These are phyloP conservation scores for Suhomyces kunorum DNA, from an alignment of 1,139 yeast genomes.

Conservation along the genomic window DNA sequence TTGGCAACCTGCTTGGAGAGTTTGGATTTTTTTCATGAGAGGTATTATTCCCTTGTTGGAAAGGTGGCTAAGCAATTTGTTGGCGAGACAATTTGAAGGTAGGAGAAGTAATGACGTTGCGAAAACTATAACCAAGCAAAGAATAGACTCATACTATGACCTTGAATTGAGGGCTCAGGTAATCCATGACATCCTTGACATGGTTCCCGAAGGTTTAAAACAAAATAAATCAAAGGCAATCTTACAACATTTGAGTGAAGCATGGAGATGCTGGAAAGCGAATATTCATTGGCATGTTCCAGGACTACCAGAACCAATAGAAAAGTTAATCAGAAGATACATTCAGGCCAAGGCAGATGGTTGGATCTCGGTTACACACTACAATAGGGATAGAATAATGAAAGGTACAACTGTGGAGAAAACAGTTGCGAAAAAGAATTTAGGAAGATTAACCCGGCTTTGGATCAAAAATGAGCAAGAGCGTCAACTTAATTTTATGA, in stretches of 20 bases:
- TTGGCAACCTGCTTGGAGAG: slow-evolving; percentile 99
- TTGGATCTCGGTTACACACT: slow-evolving; percentile 93
- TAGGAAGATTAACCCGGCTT: slow-evolving; percentile 86
- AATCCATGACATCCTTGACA: slow-evolving; percentile 91
- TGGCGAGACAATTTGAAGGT: slow-evolving; percentile 95
- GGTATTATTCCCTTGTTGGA: slow-evolving; percentile 94
- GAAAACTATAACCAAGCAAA: slow-evolving; percentile 90
- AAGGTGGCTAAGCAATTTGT: slow-evolving; percentile 89
- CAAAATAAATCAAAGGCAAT: slow-evolving; percentile 86
- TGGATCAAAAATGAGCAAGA: slow-evolving; percentile 95
- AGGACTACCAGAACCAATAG: slow-evolving; percentile 90
- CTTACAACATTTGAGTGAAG: slow-evolving; percentile 92
- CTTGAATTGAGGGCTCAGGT: slow-evolving; percentile 91
- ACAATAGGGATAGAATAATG: slow-evolving; percentile 83
- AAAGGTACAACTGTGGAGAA: slow-evolving; percentile 92
- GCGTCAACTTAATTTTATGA: slow-evolving; percentile 75
- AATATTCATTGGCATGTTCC: slow-evolving; percentile 98
- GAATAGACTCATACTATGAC: slow-evolving; percentile 94
- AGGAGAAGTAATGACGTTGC: slow-evolving; percentile 90
- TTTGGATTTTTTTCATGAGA: slow-evolving; percentile 89
- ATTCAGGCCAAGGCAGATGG: slow-evolving; percentile 96
- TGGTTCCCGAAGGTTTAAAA: slow-evolving; percentile 94
- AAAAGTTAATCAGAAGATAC: slow-evolving; percentile 80
- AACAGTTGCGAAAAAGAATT: slow-evolving; percentile 87
- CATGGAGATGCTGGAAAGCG: slow-evolving; percentile 99